phyloP scores from a whole-genome alignment of 768 basidiomycete species.

The Leccinum subtestaceum region DNA sequence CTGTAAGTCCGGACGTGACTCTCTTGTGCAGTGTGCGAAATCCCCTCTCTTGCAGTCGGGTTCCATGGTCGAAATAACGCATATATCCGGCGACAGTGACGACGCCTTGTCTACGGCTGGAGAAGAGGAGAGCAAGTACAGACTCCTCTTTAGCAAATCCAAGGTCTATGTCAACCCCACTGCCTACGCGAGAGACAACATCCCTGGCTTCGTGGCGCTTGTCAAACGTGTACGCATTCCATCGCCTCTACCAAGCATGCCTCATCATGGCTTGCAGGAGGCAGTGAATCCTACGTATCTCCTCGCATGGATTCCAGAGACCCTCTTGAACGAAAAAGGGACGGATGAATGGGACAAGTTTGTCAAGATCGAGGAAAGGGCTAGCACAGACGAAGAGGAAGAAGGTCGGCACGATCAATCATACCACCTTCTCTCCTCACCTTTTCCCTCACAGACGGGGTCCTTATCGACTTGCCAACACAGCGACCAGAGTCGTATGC shows the following conservation, averaged over 20 bases:
- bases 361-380: slow-evolving; percentile 73
- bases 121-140: slow-evolving; percentile 60
- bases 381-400: slow-evolving; percentile 59
- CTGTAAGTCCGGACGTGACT: slow-evolving; percentile 36
- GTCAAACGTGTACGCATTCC: slow-evolving; percentile 73
- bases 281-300: slow-evolving; percentile 73
- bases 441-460: slow-evolving; percentile 53
- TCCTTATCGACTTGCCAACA: slow-evolving; percentile 80
- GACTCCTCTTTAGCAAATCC: slow-evolving; percentile 85
- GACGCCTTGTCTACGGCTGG: slow-evolving; percentile 8
- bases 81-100: slow-evolving; percentile 25
- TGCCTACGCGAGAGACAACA: slow-evolving; percentile 87
- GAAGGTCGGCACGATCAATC: slow-evolving; percentile 48
- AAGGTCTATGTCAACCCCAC: slow-evolving; percentile 97
- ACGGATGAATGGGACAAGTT: slow-evolving; percentile 88
- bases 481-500: slow-evolving; percentile 89
- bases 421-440: slow-evolving; percentile 2
- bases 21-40: not conserved
- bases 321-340: slow-evolving; percentile 78
- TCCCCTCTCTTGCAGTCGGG: slow-evolving; percentile 33
- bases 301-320: slow-evolving; percentile 92
- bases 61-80: slow-evolving; percentile 79
- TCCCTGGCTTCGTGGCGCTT: slow-evolving; percentile 88
- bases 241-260: slow-evolving; percentile 2
- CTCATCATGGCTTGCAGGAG: slow-evolving; percentile 47